Evolutionary conservation across 768 basidiomycete species (phyloP).

Genomic region (Kwoniella europaea): DNA sequence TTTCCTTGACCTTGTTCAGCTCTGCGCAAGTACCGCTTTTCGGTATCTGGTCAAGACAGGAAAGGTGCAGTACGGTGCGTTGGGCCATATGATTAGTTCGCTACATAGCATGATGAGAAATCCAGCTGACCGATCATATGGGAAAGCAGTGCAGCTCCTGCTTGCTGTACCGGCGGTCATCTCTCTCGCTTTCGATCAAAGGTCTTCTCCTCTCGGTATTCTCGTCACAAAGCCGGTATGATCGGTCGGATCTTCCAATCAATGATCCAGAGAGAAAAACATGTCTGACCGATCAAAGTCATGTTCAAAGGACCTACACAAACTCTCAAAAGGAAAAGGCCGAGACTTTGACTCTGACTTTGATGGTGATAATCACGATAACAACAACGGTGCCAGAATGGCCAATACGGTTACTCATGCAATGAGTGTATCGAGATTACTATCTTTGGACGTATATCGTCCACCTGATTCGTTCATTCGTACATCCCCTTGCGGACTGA

Average conservation of each 20-base stretch:
- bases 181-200: not conserved
- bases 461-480: not conserved
- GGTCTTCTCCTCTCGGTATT: not conserved
- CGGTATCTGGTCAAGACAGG: not conserved
- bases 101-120: too few species aligned
- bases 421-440: not conserved
- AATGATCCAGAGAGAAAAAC: not conserved
- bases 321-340: not conserved
- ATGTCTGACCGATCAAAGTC: constrained; percentile 2
- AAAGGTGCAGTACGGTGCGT: too few species aligned
- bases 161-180: not conserved
- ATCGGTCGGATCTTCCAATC: constrained; percentile 8
- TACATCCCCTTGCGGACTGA: not conserved
- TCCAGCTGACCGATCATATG: not conserved
- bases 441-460: not conserved
- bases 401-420: not conserved
- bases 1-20: constrained; percentile 6
- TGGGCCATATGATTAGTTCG: too few species aligned
- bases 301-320: constrained; percentile 1
- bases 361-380: not conserved
- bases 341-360: not conserved
- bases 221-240: not conserved
- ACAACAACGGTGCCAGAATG: not conserved
- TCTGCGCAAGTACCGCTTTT: not conserved
- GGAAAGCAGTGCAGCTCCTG: not conserved